Conservation (phyloP, 768 basidiomycete genomes). For the Mycena maculata region DNA sequence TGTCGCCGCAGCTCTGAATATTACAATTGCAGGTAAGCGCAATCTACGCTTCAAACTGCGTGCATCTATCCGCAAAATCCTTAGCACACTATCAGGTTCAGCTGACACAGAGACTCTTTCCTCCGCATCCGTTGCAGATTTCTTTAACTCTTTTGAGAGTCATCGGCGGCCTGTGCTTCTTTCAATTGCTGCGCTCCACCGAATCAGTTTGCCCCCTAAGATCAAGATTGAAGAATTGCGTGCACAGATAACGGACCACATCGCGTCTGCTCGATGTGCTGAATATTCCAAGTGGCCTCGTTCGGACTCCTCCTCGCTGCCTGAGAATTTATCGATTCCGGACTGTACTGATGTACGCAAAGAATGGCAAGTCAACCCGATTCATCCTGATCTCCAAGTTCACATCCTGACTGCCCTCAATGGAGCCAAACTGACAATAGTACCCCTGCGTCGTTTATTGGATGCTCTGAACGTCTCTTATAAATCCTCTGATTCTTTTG, state of each 20-base stretch:
- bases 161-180: not conserved
- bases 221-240: not conserved
- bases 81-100: not conserved
- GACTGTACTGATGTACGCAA: not conserved
- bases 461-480: not conserved
- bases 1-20: not conserved
- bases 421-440: not conserved
- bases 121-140: not conserved
- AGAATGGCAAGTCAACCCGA: not conserved
- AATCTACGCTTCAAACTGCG: not conserved
- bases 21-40: not conserved
- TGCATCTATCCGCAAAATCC: not conserved
- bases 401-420: not conserved
- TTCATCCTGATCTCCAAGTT: slow-evolving; percentile 7
- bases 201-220: not conserved
- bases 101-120: not conserved
- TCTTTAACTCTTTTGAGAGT: slow-evolving; percentile 7
- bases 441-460: not conserved
- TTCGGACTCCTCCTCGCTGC: not conserved
- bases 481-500: not conserved
- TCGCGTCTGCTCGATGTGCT: not conserved
- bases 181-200: not conserved
- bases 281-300: not conserved
- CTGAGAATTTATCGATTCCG: not conserved
- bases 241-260: not conserved